Base-by-base conservation (phyloP, 1,284 basidiomycete genomes). In the Austroboletus novae-zelandiae region DNA sequence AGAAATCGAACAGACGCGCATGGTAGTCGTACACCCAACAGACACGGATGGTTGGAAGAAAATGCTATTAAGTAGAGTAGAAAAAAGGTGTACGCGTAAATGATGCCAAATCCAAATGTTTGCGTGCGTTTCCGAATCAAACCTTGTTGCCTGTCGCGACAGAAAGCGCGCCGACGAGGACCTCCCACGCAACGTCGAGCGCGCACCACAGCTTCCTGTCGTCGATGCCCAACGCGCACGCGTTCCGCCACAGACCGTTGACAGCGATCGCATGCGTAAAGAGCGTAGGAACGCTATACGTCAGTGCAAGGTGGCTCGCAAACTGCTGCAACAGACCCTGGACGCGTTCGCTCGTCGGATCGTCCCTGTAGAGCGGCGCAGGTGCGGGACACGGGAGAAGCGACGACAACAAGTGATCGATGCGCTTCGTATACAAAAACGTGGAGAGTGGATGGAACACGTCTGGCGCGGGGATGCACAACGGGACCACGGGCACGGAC, bases 181-280 rank as follows among this genome's bases (percentile, higher is more conserved):
- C 62, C 53, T 74, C 75, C 84, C 83, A 88, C 9, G 78, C 76
- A 31, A 75, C 62, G 43, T 80, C 76, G 51, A 86, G 70, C 32
- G 75, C 72, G 29, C 69, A 70, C 79, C 81, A 87, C 9, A 85
- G 70, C 30, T 65, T 64, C 36, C 68, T 62, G 54, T 85, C 79
- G 53, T 74, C 72, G 45, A 87, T 73, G 25, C 83, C 83, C n/a
- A 89, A 68, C 2, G 76, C 75, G 52, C 75, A 77, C 4, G 74
- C 74, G 61, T 86, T 84, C 41, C 72, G 69, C 82, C 84, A 86
- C 13, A 86, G 64, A 1, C 80, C 80, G 53, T 81, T 74, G 45
- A 79, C 67, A 43, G 68, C 59, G 53, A 73, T 69, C 23, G 75
- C 67, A 50, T 72, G 71, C 6, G 61, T 53, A 50, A 76, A 66